Base-by-base conservation (phyloP, 2,329 filamentous ascomycete species). In the Metarhizium humberi region DNA sequence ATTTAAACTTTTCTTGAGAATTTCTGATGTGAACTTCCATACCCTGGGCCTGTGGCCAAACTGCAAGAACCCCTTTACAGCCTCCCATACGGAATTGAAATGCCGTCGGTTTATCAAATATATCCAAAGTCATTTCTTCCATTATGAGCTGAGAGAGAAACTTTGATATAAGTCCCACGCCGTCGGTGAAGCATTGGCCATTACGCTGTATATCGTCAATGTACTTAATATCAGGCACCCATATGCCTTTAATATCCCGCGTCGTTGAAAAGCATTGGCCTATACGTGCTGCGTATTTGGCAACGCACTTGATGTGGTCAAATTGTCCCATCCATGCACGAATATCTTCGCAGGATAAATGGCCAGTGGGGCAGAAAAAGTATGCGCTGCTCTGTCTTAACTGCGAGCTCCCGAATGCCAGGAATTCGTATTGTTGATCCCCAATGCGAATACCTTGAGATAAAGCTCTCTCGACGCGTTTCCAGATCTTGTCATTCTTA, bases 211-310 rank as follows among this genome's bases (percentile, higher is more conserved):
- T 80, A 60, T 97, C 94, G 0, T 77, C 69, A 36, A 92, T 88
- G 4, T 75, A 81, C 5, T 75, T 74, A 13, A 80, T 75, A 1
- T 77, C 75, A 0, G 81, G 81, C 6, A 86, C 80, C 0, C 77
- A 78, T 25, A 85, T 81, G 16, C 83, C 79, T 32, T 76, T 78
- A 46, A 95, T 84, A 11, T 87, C 84, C 57, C 88, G 77, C 0
- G 94, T 99, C 0, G 92, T 96, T 0, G 94, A 96, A 66, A 99
- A 96, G 67, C 92, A 96, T 70, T 97, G 94, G 0, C 94, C 94
- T 18, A 97, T 75, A 32, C 94, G 82, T 32, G 94, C 90, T 50
- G 90, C 88, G 67, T 92, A 89, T 64, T 95, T 96, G 34, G 92
- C 92, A n/a, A 95, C 81, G 30, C 87, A 81, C 55, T 79, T 82